Evolutionary conservation across 768 basidiomycete genomes (phyloP).

Genomic region (Collybia sordida): DNA sequence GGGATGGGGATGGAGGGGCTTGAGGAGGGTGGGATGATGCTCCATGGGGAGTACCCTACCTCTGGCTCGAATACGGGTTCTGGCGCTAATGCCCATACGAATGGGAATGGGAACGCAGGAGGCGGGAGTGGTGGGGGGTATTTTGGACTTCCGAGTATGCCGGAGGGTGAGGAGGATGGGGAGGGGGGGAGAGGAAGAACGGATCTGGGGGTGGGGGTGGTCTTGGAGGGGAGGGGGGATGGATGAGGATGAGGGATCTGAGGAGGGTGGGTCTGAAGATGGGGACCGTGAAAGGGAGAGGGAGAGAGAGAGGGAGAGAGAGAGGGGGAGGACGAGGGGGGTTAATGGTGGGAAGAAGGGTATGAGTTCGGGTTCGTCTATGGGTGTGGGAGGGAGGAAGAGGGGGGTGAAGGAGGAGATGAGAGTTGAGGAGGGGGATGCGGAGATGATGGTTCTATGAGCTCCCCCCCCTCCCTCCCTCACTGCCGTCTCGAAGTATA

Average conservation of each 20-base stretch:
- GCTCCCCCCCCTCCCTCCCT: neutral
- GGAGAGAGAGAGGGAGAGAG: constrained; percentile 17
- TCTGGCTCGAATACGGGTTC: too few species aligned
- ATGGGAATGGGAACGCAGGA: neutral
- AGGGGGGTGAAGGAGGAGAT: constrained; percentile 11
- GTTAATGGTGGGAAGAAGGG: neutral
- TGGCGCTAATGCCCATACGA: neutral
- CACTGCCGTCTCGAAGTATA: neutral
- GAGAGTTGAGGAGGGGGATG: constrained; percentile 5
- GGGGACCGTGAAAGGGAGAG: constrained; percentile 3
- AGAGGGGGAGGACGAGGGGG: constrained; percentile 11
- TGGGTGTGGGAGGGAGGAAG: constrained; percentile 9
- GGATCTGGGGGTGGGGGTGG: constrained; percentile 7
- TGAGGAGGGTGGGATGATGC: constrained; percentile 6
- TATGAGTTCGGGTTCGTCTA: too few species aligned
- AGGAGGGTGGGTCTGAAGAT: constrained; percentile 10
- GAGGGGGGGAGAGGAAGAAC: constrained; percentile 3
- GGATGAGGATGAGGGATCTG: constrained; percentile 18
- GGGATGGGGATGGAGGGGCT: constrained; percentile 8
- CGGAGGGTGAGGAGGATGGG: constrained; percentile 17
- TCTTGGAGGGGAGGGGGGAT: constrained; percentile 2
- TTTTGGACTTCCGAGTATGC: constrained; percentile 29
- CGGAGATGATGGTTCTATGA: constrained; percentile 24
- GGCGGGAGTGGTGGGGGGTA: neutral
- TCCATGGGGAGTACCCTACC: neutral